Evolutionary conservation across 352 stramenopile species (phyloP), one percentile per base, ranked within the genome.

Genomic region (Globisporangium abappressorium): DNA sequence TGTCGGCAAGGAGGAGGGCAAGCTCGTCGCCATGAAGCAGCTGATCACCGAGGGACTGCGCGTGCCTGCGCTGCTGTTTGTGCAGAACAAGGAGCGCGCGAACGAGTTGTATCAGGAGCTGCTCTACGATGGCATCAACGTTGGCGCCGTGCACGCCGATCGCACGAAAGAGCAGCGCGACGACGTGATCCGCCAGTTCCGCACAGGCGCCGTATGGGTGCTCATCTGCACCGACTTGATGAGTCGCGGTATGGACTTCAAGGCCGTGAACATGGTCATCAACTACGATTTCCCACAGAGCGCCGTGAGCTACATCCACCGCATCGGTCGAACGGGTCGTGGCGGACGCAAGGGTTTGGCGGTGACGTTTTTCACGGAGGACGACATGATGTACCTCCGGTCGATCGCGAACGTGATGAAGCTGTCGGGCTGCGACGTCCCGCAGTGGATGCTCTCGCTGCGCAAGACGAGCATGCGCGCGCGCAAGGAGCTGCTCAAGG

Each of bases 211-310:
- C 33, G 94, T 98, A 22, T 99, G 98, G 97, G 85, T 99, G 22
- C 84, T 99, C 30, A 99, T 99, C 65, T 99, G 94, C 64, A 99
- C 98, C n/a, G 98, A 99, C 73, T 78, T 99, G 8, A 98, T 99
- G 76, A 97, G 91, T 28, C 86, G 98, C 70, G 98, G 98, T 72
- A 98, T 99, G 70, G 98, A 99, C 84, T 99, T 99, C 73, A 98
- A 98, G 79, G 97, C 94, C 20, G 97, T 99, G 6, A 99, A 99
- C 69, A 98, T 98, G 88, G 98, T 99, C 8, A 98, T 99, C 75
- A 99, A 99, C 79, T 99, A 99, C 73, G 98, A 99, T 80, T 98
- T 99, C 69, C 97, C 98, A 9, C 92, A 95, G 82, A 93, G 89
- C 64, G 86, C 86, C 26, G 85, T 96, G 66, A 95, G 91, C 62